These are phyloP conservation scores for Inonotus obliquus DNA, from an alignment of 1,284 basidiomycete genomes.

Conservation along the genomic window DNA sequence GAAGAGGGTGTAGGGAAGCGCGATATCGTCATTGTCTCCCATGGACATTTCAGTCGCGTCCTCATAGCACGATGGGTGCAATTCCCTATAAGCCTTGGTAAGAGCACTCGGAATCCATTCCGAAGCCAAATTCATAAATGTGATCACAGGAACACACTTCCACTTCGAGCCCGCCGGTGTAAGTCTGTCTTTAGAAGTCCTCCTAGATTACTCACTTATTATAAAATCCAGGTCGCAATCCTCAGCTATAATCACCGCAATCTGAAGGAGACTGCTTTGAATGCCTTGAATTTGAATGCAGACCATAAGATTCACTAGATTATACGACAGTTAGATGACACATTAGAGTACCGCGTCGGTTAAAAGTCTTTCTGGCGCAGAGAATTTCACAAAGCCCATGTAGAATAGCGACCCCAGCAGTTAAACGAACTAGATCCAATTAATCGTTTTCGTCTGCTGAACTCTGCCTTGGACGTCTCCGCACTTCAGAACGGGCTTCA, in stretches of 20 bases:
- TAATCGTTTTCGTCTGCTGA: neutral
- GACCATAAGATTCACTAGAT: constrained; percentile 20
- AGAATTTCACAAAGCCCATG: neutral
- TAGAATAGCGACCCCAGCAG: neutral
- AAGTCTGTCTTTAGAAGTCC: constrained; percentile 27
- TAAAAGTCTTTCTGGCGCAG: neutral
- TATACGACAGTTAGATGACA: neutral
- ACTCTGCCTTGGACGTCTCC: neutral
- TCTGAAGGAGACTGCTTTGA: constrained; percentile 71
- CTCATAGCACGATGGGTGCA: constrained; percentile 80
- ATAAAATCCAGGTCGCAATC: constrained; percentile 50
- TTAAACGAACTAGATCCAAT: neutral
- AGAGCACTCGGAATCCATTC: constrained; percentile 9
- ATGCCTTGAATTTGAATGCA: constrained; percentile 69
- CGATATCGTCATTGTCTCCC: constrained; percentile 74
- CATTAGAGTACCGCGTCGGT: neutral
- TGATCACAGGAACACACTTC: constrained; percentile 60
- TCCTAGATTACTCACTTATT: constrained; percentile 11
- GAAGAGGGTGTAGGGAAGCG: constrained; percentile 59
- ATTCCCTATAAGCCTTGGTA: constrained; percentile 63
- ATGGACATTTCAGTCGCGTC: constrained; percentile 83
- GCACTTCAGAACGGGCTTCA: neutral
- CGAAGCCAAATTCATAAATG: neutral
- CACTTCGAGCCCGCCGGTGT: constrained; percentile 80
- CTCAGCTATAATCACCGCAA: constrained; percentile 73